Evolutionary conservation across 306 rosid genomes (phyloP), one percentile per base, ranked within the genome.

Genomic region (Fragaria iinumae): DNA sequence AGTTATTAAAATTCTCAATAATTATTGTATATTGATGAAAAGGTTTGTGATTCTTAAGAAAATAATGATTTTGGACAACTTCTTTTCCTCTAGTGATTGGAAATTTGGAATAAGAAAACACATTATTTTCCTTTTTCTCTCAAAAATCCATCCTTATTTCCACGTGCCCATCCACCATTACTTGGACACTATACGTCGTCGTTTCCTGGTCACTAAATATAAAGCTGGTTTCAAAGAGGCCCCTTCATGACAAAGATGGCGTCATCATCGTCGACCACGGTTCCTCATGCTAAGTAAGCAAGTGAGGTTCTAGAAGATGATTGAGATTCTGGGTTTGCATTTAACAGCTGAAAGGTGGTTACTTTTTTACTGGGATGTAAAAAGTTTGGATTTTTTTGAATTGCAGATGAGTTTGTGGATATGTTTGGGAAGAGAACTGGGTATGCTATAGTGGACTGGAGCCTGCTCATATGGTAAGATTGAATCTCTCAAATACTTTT

Each of bases 241-340:
- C 34, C 34, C 4, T 2, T 32, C 34, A 32, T 66, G 34, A 45
- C 3, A 79, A 73, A 73, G 97, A 95, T 63, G 96, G 89, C 14
- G 79, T 95, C 77, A 83, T 95, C 50, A 92, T 95, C 78, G 96
- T 95, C 76, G 97, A 95, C 87, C 99, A 92, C 17, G 99, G 99
- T 45, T 95, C 97, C 81, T 87, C 79, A 87, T 95, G 97, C 91
- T 92, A 53, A 82, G 99, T 59, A 59, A 59, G 65, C 23, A 5
- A 39, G 8, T 39, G 0, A 88, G 97, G 67, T 53, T 18, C 16
- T 62, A 38, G 39, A 25, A 63, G 66, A 71, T 29, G 60, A 32
- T 55, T 44, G 29, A 27, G 65, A 56, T 43, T 66, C 25, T 43
- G 47, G 66, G 57, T 53, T 57, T 74, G 4, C 34, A 64, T 21